Evolutionary conservation across 345 rosid species (phyloP).

Genomic region (Geranium rotundifolium): DNA sequence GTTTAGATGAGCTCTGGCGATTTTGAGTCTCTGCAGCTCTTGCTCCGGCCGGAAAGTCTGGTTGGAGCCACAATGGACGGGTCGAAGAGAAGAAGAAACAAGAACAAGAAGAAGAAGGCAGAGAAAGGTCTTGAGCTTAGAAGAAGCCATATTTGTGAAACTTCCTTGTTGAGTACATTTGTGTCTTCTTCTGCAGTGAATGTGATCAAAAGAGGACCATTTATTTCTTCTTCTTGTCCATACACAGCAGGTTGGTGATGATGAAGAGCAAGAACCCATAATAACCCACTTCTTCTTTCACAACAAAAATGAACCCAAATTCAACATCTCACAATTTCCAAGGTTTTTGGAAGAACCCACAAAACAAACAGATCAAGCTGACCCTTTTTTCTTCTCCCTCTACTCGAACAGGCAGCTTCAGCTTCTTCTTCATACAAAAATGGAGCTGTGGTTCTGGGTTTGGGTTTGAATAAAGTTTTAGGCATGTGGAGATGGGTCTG

Average conservation of each 20-base stretch:
- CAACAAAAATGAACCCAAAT: conserved; percentile 23
- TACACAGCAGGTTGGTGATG: neutral
- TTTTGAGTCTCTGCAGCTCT: conserved; percentile 46
- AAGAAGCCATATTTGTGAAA: conserved; percentile 11
- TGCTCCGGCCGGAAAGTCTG: conserved; percentile 63
- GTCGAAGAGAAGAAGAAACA: conserved; percentile 33
- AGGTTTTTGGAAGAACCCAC: conserved; percentile 17
- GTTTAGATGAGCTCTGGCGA: conserved; percentile 45
- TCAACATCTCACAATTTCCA: conserved; percentile 30
- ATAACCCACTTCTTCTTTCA: conserved; percentile 18
- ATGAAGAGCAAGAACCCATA: conserved; percentile 10
- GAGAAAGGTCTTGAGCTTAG: conserved; percentile 20
- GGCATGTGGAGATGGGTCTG: conserved; percentile 72
- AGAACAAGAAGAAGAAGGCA: conserved; percentile 38
- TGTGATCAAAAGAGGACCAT: conserved; percentile 38
- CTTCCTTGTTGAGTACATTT: conserved; percentile 20
- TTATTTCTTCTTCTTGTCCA: conserved; percentile 17
- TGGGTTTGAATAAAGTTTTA: conserved; percentile 43
- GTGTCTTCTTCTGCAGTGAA: conserved; percentile 30
- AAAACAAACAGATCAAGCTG: conserved; percentile 5
- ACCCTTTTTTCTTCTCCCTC: conserved; percentile 1
- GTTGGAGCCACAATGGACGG: conserved; percentile 29
- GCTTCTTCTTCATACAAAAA: conserved; percentile 10
- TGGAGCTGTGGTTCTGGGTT: conserved; percentile 21
- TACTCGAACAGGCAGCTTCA: neutral